A percentile compares a stretch with the other conserved stretches of the same genome.
Evolutionary conservation across 2,329 filamentous ascomycete genomes (phyloP).

Genomic region (Ophiocordyceps camponoti-floridani): DNA sequence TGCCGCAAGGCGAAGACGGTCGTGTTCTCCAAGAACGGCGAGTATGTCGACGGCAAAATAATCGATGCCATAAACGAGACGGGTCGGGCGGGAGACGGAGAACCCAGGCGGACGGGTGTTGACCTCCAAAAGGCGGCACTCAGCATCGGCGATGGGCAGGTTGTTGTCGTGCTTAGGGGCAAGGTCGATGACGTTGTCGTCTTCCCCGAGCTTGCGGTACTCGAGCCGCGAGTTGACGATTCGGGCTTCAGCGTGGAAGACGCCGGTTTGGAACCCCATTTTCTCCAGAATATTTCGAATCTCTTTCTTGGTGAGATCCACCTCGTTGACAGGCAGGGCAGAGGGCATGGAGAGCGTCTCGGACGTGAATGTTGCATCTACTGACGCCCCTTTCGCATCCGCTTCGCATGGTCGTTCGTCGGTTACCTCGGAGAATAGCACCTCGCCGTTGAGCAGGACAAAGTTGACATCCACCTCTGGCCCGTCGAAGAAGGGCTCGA

Average conservation of each 20-base stretch:
- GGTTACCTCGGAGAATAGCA: background rate
- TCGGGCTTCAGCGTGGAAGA: background rate
- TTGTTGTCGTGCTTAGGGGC: background rate
- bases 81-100: background rate
- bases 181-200: background rate
- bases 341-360: background rate
- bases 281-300: background rate
- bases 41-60: background rate
- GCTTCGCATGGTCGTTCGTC: background rate
- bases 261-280: background rate
- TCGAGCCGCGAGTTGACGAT: background rate
- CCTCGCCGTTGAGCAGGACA: background rate
- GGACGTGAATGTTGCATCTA: background rate
- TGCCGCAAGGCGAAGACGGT: background rate
- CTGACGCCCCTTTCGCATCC: background rate
- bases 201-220: background rate
- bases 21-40: background rate
- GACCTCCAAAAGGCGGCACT: background rate
- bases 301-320: background rate
- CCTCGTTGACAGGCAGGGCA: background rate
- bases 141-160: background rate
- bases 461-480: background rate
- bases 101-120: background rate
- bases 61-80: background rate
- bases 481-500: slow-evolving; percentile 1